Conservation (phyloP, 345 rosid genomes). For the Carallia brachiata region DNA sequence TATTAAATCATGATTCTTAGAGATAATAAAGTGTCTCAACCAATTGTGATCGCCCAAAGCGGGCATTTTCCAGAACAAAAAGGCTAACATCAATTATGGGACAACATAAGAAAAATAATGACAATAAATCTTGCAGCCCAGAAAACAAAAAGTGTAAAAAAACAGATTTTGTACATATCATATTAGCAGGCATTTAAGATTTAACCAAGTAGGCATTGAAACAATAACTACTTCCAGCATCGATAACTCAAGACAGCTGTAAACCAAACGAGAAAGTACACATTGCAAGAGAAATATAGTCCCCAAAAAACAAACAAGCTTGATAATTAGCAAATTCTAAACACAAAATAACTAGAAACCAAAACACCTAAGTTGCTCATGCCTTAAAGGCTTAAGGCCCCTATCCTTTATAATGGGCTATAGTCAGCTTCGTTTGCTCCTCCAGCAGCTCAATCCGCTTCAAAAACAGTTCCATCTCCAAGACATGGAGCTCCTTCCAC, state of each 20-base stretch:
- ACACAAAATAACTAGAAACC: not conserved
- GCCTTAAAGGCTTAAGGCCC: not conserved
- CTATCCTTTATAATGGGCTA: constrained; percentile 13
- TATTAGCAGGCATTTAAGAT: too few relatives aligned
- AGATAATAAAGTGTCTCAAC: too few relatives aligned
- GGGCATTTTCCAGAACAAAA: too few relatives aligned
- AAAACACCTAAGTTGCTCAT: too few relatives aligned
- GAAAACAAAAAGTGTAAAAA: too few relatives aligned
- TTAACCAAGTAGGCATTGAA: too few relatives aligned
- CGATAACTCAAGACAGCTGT: not conserved
- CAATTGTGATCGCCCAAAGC: too few relatives aligned
- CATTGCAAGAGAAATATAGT: not conserved
- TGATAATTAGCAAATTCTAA: not conserved
- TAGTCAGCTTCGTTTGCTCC: constrained; percentile 21
- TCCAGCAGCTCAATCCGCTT: constrained; percentile 15
- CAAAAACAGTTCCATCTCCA: constrained; percentile 26
- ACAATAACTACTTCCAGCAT: not conserved
- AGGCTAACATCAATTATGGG: too few relatives aligned
- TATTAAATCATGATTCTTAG: too few relatives aligned
- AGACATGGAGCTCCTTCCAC: constrained; percentile 27
- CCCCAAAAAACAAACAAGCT: not conserved
- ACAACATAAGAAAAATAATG: too few relatives aligned
- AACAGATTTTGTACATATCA: too few relatives aligned
- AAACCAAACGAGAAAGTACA: not conserved
- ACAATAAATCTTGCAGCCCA: too few relatives aligned